Conservation (phyloP, 768 basidiomycete genomes). For the Tylopilus sp. region DNA sequence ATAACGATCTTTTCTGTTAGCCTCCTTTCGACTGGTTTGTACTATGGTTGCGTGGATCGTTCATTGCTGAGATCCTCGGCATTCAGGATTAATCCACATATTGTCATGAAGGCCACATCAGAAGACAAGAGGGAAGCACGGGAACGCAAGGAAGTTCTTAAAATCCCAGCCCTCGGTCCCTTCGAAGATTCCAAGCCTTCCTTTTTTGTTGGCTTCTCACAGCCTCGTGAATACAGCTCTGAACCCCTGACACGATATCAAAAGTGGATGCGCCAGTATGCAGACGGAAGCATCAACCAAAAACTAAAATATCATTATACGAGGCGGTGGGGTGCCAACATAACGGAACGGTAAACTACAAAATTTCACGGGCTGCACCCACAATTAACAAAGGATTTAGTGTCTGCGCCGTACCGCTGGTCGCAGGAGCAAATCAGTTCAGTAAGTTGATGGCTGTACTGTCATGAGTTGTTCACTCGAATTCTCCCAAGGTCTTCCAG, state of each 20-base stretch:
- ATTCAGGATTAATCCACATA: conserved; percentile 58
- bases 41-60: background rate
- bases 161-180: conserved; percentile 48
- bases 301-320: conserved; percentile 59
- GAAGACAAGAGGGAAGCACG: conserved; percentile 33
- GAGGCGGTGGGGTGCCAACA: conserved; percentile 31
- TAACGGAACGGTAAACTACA: conserved; percentile 51
- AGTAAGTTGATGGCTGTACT: conserved; percentile 33
- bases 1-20: conserved; percentile 30
- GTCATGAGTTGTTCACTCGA: background rate
- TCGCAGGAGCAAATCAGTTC: conserved; percentile 46
- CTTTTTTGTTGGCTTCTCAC: conserved; percentile 47
- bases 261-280: conserved; percentile 33
- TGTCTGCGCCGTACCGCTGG: conserved; percentile 53
- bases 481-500: conserved; percentile 40
- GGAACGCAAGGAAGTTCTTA: conserved; percentile 34
- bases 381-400: conserved; percentile 28
- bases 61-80: background rate
- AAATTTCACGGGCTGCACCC: background rate
- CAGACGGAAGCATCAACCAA: conserved; percentile 17
- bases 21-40: conserved; percentile 68
- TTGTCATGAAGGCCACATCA: conserved; percentile 32
- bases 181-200: conserved; percentile 13
- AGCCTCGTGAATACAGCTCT: conserved; percentile 40
- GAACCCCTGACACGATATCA: conserved; percentile 46